Evolutionary conservation across 352 stramenopile genomes (phyloP).

Genomic region (Elongisporangium senticosum): DNA sequence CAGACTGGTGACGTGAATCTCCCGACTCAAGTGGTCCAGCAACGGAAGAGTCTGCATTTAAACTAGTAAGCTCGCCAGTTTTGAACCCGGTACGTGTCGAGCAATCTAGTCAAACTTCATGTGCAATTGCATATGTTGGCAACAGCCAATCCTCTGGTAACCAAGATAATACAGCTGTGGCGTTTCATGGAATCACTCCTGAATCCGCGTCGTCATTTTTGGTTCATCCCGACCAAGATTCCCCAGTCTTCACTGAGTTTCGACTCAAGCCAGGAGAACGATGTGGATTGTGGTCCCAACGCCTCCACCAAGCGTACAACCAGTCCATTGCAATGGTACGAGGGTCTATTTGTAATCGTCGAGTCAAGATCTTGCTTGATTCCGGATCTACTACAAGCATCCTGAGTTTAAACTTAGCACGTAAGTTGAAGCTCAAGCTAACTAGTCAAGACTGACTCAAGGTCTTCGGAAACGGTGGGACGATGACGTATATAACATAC

Average conservation of each 20-base stretch:
- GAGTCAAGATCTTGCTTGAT: no score
- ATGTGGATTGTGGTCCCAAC: not conserved
- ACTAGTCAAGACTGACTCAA: no score
- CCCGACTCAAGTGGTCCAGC: not conserved
- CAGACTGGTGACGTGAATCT: not conserved
- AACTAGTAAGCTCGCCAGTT: constrained; percentile 1
- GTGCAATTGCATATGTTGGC: not conserved
- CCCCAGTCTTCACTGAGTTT: not conserved
- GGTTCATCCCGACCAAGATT: not conserved
- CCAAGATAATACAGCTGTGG: not conserved
- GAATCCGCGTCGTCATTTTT: not conserved
- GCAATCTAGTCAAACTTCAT: not conserved
- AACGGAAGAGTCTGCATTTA: not conserved
- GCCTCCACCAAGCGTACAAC: not conserved
- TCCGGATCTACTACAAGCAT: no score
- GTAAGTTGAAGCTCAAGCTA: no score
- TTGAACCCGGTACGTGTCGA: constrained; percentile 3
- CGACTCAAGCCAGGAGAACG: not conserved
- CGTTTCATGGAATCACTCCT: not conserved
- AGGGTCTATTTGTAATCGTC: no score
- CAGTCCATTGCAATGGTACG: not conserved
- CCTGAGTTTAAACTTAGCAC: no score
- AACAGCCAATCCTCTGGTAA: not conserved
- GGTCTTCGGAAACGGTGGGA: no score
- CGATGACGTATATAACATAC: not conserved